Conservation (phyloP, 1,284 basidiomycete species). For the Malassezia obtusa region DNA sequence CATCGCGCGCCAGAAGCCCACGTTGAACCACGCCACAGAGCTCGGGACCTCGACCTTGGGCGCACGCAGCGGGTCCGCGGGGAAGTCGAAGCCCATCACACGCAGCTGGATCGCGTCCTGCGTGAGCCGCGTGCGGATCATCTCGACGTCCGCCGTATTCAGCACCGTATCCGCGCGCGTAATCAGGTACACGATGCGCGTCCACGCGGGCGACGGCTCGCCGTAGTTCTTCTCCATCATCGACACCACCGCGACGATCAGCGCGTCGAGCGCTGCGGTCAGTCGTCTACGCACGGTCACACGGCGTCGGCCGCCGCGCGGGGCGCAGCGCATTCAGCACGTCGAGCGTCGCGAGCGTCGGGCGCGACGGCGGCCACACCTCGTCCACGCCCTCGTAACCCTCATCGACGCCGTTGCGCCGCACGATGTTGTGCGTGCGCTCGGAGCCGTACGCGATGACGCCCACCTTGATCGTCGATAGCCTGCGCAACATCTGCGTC, state of each 20-base stretch:
- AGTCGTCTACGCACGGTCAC: slow-evolving; percentile 4
- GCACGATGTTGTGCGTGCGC: neutral
- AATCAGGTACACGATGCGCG: slow-evolving; percentile 10
- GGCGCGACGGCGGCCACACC: slow-evolving; percentile 8
- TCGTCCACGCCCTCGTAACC: slow-evolving; percentile 1
- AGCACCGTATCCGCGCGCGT: slow-evolving; percentile 1
- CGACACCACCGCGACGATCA: neutral
- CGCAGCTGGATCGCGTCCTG: slow-evolving; percentile 1
- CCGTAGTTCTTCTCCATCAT: slow-evolving; percentile 4
- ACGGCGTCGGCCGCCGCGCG: neutral
- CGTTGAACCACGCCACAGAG: slow-evolving; percentile 52
- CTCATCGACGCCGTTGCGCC: neutral
- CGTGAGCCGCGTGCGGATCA: neutral
- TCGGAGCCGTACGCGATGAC: slow-evolving; percentile 6
- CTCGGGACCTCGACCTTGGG: neutral
- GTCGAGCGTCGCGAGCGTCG: slow-evolving; percentile 11
- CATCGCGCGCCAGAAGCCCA: slow-evolving; percentile 61
- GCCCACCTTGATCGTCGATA: slow-evolving; percentile 12
- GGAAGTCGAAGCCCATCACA: slow-evolving; percentile 6
- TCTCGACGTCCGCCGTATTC: neutral
- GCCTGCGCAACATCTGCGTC: slow-evolving; percentile 13
- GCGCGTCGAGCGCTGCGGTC: slow-evolving; percentile 5
- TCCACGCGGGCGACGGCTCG: slow-evolving; percentile 11
- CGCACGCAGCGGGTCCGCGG: neutral
- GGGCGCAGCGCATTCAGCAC: neutral